Percentiles rank a stretch among this genome's conserved stretches.
These are phyloP conservation scores for Boletus barrowsii DNA, from an alignment of 768 basidiomycete species.

Conservation along the genomic window DNA sequence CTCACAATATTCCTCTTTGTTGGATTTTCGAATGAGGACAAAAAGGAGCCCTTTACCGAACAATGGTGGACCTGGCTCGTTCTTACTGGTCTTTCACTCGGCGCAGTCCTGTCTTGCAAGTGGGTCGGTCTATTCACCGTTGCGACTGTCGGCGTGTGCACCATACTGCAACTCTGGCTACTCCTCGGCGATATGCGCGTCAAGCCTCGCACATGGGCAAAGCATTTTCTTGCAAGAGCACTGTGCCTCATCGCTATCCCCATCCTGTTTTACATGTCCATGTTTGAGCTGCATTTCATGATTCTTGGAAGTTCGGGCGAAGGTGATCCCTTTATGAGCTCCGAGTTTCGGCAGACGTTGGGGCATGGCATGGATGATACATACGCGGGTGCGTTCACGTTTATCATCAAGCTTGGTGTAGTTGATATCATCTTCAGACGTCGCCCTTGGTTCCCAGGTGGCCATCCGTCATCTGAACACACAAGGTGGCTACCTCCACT, in stretches of 20 bases:
- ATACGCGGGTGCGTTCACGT: constrained; percentile 63
- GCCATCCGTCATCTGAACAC: constrained; percentile 91
- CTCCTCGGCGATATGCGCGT: constrained; percentile 86
- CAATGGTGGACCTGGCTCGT: constrained; percentile 93
- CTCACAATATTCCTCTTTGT: constrained; percentile 84
- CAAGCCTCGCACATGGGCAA: constrained; percentile 67
- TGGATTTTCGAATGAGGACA: constrained; percentile 90
- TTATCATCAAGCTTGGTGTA: neutral
- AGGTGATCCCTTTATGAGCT: constrained; percentile 99
- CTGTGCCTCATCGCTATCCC: constrained; percentile 88
- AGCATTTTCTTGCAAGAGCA: constrained; percentile 87
- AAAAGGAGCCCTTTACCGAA: constrained; percentile 74
- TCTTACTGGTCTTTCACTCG: constrained; percentile 84
- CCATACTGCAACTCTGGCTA: constrained; percentile 82
- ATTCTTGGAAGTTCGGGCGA: constrained; percentile 89
- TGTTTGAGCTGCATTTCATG: constrained; percentile 95
- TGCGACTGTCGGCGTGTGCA: constrained; percentile 86
- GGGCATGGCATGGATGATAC: constrained; percentile 90
- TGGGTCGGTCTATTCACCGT: constrained; percentile 99
- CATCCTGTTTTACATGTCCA: constrained; percentile 86
- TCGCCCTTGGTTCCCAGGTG: constrained; percentile 80
- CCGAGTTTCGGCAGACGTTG: constrained; percentile 96
- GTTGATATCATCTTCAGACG: constrained; percentile 46
- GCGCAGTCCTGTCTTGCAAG: constrained; percentile 91
- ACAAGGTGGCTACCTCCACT: constrained; percentile 98